Percentiles rank a stretch among this genome's conserved stretches.
Conservation (phyloP, 2,329 filamentous ascomycete genomes). For the Raffaelea arxii region DNA sequence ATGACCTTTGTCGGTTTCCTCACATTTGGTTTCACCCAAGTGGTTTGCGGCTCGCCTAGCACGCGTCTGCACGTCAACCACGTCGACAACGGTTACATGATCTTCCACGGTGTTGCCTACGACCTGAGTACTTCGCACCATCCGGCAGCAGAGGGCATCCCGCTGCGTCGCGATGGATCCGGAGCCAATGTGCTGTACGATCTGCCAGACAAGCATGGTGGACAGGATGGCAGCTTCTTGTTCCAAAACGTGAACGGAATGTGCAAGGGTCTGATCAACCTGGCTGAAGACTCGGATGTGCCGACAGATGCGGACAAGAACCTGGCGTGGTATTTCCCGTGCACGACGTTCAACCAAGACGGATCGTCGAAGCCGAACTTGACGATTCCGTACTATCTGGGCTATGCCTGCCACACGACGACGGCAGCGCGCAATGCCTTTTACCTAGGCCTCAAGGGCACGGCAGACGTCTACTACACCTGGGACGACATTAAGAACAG, state of each 20-base stretch:
- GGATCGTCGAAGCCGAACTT: constrained; percentile 70
- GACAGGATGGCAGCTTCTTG: constrained; percentile 90
- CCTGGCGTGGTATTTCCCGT: constrained; percentile 96
- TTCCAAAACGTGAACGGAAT: constrained; percentile 98
- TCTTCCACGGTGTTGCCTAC: constrained; percentile 89
- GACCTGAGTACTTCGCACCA: constrained; percentile 70
- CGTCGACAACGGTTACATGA: constrained; percentile 78
- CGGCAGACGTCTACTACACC: constrained; percentile 88
- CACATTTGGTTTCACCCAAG: constrained; percentile 66
- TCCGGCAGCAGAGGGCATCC: constrained; percentile 70
- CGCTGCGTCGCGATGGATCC: constrained; percentile 33
- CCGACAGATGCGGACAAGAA: constrained; percentile 64
- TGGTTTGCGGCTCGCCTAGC: constrained; percentile 68
- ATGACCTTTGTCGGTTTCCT: constrained; percentile 87
- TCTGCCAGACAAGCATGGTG: constrained; percentile 68
- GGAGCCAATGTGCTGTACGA: constrained; percentile 79
- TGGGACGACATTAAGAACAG: constrained; percentile 90
- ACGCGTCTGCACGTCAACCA: constrained; percentile 73
- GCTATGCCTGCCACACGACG: constrained; percentile 84
- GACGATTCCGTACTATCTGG: constrained; percentile 66
- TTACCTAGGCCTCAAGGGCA: constrained; percentile 55
- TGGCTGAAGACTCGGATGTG: constrained; percentile 61
- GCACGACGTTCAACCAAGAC: constrained; percentile 84
- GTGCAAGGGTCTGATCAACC: constrained; percentile 83
- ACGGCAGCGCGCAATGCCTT: constrained; percentile 58